Evolutionary conservation across 768 basidiomycete genomes (phyloP), one percentile per base, ranked within the genome.

Genomic region (Kwoniella newhampshirensis): DNA sequence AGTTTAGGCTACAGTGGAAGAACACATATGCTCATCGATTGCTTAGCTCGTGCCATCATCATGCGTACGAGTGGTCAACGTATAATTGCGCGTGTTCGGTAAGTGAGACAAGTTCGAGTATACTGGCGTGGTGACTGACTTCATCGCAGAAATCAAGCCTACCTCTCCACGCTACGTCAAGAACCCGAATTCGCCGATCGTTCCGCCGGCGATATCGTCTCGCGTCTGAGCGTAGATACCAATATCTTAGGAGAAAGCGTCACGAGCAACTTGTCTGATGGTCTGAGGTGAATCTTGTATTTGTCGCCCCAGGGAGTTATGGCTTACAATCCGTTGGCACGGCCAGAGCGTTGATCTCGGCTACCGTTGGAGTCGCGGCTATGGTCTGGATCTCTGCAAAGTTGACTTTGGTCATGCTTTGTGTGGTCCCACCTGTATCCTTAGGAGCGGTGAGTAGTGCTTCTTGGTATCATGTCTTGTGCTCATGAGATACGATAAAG

Each of bases 181-280:
- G 93, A 97, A 75, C 87, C 94, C 25, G 91, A 94, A 74, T 93
- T 86, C 74, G 89, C 93, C 5, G 93, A 96, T 74, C 83, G 83
- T 36, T 90, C 90, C 1, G 91, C 93, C 60, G 94, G 94, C 7
- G 94, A 99, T 73, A 88, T 96, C 8, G 79, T 97, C 41, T 93
- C 91, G 75, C 80, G 94, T 53, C 80, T 98, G 28, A 91, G 88
- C 55, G 87, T 87, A 0, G 94, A 99, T 73, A 89, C 89, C 5
- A 89, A 85, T 63, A 89, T 98, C 62, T 89, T 98, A 39, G 94
- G 94, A 40, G 91, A 78, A 40, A 76, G 74, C 21, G 74, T 82
- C 15, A 81, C 81, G 4, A 74, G 75, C 41, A 81, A 82, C 57
- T 62, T 82, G 44, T 78, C 77, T 47, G 81, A 82, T 64, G 81